phyloP scores from a whole-genome alignment of 2,329 filamentous ascomycete species.

The Xylariaceae sp. region DNA sequence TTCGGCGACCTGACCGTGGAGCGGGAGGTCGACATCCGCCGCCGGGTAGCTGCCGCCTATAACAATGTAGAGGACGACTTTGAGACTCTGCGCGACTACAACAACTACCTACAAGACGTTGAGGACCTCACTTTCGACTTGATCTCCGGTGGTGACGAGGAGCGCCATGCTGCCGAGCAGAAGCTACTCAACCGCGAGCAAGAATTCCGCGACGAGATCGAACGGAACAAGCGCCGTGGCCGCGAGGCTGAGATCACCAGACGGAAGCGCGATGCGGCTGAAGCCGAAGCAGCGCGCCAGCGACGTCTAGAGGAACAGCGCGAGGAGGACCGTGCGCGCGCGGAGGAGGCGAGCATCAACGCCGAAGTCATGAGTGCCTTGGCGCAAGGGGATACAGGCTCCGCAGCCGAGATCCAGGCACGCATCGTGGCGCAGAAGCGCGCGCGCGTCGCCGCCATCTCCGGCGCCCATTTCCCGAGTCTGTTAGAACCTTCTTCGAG shows the following conservation, averaged over 20 bases:
- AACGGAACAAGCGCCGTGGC: conserved; percentile 52
- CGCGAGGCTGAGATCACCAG: conserved; percentile 50
- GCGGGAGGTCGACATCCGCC: conserved; percentile 86
- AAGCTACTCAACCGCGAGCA: conserved; percentile 59
- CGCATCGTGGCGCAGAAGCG: conserved; percentile 69
- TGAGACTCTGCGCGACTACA: conserved; percentile 73
- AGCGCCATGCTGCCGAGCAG: conserved; percentile 44
- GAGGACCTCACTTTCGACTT: conserved; percentile 88
- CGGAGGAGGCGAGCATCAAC: conserved; percentile 55
- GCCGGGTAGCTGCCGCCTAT: conserved; percentile 72
- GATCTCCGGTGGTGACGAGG: conserved; percentile 63
- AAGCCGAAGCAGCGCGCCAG: conserved; percentile 60
- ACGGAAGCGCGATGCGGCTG: conserved; percentile 52
- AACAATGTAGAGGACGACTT: conserved; percentile 91
- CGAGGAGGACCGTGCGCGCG: conserved; percentile 66
- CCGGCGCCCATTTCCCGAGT: conserved; percentile 30
- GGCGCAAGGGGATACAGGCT: conserved; percentile 53
- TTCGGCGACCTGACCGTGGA: conserved; percentile 86
- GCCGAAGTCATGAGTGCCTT: conserved; percentile 67
- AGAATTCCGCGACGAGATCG: conserved; percentile 63
- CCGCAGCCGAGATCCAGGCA: conserved; percentile 53
- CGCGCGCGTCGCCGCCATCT: conserved; percentile 51
- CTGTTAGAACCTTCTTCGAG: conserved; percentile 31
- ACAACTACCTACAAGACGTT: conserved; percentile 90
- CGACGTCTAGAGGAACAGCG: conserved; percentile 57